These are phyloP conservation scores for Dictyostelium brefeldianum DNA, from an alignment of 78 protist genomes.

Conservation along the genomic window DNA sequence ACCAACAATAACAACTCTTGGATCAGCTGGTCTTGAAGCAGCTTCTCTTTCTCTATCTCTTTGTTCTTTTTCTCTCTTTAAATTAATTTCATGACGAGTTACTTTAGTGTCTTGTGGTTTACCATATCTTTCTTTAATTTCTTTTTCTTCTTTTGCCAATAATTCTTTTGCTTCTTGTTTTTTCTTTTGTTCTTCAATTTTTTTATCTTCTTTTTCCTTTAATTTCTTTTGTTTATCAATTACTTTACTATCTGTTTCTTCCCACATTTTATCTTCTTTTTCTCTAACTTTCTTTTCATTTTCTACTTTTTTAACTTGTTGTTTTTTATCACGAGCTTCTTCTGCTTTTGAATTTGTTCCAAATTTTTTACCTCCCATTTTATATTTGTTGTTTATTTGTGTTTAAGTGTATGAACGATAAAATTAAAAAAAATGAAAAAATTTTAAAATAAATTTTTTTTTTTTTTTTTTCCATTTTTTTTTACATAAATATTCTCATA, in stretches of 20 bases:
- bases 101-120: constrained; percentile 57
- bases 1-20: constrained; percentile 13
- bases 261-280: constrained; percentile 78
- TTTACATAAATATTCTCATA: background rate
- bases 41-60: constrained; percentile 37
- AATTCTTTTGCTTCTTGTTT: constrained; percentile 42
- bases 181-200: constrained; percentile 46
- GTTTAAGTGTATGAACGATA: background rate
- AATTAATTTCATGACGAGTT: constrained; percentile 42
- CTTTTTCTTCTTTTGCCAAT: constrained; percentile 52
- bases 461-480: background rate
- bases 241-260: constrained; percentile 69
- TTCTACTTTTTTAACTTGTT: constrained; percentile 49
- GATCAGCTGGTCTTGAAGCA: background rate
- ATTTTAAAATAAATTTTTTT: background rate
- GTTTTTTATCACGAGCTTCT: constrained; percentile 79
- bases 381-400: background rate
- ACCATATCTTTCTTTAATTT: constrained; percentile 36
- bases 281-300: constrained; percentile 54
- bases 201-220: constrained; percentile 74
- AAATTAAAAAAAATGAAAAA: background rate
- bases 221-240: constrained; percentile 48
- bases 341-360: constrained; percentile 75
- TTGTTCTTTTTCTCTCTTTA: constrained; percentile 52
- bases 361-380: constrained; percentile 79